Percentiles rank a stretch among this genome's conserved stretches.
Evolutionary conservation across 768 basidiomycete genomes (phyloP).

Genomic region (Lactarius hatsudake): DNA sequence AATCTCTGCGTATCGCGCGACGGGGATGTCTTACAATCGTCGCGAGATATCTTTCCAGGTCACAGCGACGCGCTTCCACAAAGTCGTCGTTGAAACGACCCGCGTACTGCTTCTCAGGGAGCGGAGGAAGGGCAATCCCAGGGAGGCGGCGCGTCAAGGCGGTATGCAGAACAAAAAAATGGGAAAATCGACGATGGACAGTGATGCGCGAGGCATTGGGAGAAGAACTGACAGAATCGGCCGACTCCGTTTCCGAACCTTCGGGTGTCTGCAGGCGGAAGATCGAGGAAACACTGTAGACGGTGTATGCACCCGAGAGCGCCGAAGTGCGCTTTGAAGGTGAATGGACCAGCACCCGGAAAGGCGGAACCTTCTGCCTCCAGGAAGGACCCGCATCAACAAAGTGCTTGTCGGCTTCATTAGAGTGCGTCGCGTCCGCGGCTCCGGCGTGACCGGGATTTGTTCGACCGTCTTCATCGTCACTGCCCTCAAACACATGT

Average conservation of each 20-base stretch:
- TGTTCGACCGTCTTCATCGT: conserved; percentile 41
- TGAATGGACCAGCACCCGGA: conserved; percentile 74
- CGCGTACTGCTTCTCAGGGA: conserved; percentile 84
- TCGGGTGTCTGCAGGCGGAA: conserved; percentile 43
- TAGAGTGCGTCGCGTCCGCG: conserved; percentile 17
- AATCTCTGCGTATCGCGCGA: conserved; percentile 75
- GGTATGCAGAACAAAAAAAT: conserved; percentile 76
- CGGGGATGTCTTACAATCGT: conserved; percentile 72
- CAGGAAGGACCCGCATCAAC: conserved; percentile 70
- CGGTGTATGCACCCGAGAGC: conserved; percentile 67
- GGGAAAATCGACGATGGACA: conserved; percentile 79
- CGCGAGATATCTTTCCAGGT: conserved; percentile 75
- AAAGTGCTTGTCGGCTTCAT: conserved; percentile 66
- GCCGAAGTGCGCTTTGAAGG: conserved; percentile 71
- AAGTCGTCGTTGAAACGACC: conserved; percentile 79
- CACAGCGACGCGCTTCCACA: conserved; percentile 76
- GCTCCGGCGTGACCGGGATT: conserved; percentile 33
- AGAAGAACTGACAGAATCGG: conserved; percentile 30
- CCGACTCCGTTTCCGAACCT: conserved; percentile 27
- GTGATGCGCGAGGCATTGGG: conserved; percentile 56
- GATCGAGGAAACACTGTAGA: conserved; percentile 75
- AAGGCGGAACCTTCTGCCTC: conserved; percentile 69
- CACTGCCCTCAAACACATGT: conserved; percentile 30
- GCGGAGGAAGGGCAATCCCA: conserved; percentile 73
- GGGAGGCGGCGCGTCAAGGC: conserved; percentile 66